Evolutionary conservation across 495 filamentous ascomycete species (phyloP).

Genomic region (Articulospora tetracladia): DNA sequence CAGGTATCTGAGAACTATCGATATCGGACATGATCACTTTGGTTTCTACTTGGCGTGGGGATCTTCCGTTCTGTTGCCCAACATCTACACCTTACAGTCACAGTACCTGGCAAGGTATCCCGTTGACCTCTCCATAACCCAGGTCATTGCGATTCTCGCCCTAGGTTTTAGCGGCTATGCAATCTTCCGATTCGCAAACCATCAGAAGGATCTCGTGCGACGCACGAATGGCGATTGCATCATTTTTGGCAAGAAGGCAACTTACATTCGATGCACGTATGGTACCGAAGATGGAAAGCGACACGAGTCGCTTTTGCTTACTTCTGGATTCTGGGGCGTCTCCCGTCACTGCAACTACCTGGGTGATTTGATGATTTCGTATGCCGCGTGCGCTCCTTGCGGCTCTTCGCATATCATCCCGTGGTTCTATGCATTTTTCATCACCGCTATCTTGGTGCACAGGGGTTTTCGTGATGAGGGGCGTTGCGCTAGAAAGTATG

Average conservation of each 20-base stretch:
- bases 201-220: constrained; percentile 39
- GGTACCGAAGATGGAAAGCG: constrained; percentile 32
- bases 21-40: constrained; percentile 47
- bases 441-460: constrained; percentile 25
- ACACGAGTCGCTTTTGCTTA: constrained; percentile 36
- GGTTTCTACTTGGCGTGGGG: constrained; percentile 46
- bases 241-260: constrained; percentile 39
- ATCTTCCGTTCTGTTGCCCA: constrained; percentile 36
- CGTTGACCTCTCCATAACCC: constrained; percentile 23
- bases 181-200: constrained; percentile 39
- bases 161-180: constrained; percentile 35
- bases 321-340: constrained; percentile 43
- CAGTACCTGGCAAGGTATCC: constrained; percentile 42
- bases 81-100: constrained; percentile 40
- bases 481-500: not conserved
- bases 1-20: constrained; percentile 43
- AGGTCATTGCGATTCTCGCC: constrained; percentile 21
- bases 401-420: constrained; percentile 33
- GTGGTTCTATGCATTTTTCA: constrained; percentile 39
- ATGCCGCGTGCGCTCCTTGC: constrained; percentile 33
- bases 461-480: constrained; percentile 15
- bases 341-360: constrained; percentile 43
- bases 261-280: constrained; percentile 32
- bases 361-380: constrained; percentile 38
- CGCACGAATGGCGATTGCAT: constrained; percentile 31